These are phyloP conservation scores for Thelephora terrestris DNA, from an alignment of 1,284 basidiomycete species.

Conservation along the genomic window DNA sequence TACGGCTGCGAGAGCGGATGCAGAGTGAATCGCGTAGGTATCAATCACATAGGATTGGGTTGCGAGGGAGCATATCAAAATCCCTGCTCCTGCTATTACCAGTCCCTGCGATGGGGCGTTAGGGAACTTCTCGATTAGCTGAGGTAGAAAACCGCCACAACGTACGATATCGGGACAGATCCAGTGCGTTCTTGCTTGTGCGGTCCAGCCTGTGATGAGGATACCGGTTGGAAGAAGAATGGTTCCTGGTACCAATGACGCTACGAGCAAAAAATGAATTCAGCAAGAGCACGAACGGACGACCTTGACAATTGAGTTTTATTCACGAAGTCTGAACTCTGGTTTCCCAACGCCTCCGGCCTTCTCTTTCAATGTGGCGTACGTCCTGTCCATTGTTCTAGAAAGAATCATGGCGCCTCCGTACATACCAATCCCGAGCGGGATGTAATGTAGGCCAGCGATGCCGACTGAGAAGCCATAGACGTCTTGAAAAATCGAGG, in stretches of 20 bases:
- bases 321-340: constrained; percentile 33
- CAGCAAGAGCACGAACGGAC: neutral
- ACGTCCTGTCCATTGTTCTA: constrained; percentile 43
- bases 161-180: constrained; percentile 56
- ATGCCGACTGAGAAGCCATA: constrained; percentile 46
- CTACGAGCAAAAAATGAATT: constrained; percentile 20
- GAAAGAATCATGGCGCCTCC: constrained; percentile 51
- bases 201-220: constrained; percentile 58
- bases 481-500: constrained; percentile 42
- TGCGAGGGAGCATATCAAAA: constrained; percentile 41
- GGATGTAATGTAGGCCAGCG: constrained; percentile 52
- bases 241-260: constrained; percentile 49
- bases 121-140: neutral
- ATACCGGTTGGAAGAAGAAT: constrained; percentile 48
- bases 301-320: neutral
- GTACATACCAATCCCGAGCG: constrained; percentile 47
- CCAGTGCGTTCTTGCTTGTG: constrained; percentile 47
- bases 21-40: constrained; percentile 54
- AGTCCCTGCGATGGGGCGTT: constrained; percentile 35
- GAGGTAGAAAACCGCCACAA: constrained; percentile 1
- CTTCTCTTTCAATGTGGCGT: constrained; percentile 36
- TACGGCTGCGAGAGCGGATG: constrained; percentile 49
- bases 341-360: constrained; percentile 48
- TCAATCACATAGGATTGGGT: constrained; percentile 60
- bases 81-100: constrained; percentile 42